Evolutionary conservation across 106 monocot genomes (phyloP).

Genomic region (Dioscorea alata): DNA sequence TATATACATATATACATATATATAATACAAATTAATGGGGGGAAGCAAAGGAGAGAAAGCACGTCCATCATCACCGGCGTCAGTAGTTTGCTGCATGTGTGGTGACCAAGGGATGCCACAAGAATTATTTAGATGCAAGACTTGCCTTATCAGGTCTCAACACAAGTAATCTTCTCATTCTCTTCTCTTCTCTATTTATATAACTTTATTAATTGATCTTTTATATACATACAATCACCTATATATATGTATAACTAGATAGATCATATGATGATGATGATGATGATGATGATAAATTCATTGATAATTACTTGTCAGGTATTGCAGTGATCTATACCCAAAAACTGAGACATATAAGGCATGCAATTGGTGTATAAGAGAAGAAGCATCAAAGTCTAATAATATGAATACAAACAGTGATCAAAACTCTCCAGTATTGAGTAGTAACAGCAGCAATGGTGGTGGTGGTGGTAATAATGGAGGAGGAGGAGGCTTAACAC

Average conservation of each 20-base stretch:
- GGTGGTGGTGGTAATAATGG: neutral
- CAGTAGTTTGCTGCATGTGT: conserved; percentile 62
- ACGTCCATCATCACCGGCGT: neutral
- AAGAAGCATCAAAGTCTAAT: conserved; percentile 18
- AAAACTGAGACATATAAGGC: conserved; percentile 25
- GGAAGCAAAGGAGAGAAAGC: conserved; percentile 19
- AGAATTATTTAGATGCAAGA: conserved; percentile 51
- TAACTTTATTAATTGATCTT: neutral
- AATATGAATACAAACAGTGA: neutral
- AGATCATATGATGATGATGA: too few relatives aligned
- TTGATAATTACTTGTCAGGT: conserved; percentile 21
- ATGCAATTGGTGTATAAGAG: conserved; percentile 69
- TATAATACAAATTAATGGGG: conserved; percentile 8
- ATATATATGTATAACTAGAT: too few relatives aligned
- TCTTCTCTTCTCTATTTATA: too few relatives aligned
- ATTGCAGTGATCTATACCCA: conserved; percentile 63
- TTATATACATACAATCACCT: neutral
- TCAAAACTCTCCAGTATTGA: conserved; percentile 5
- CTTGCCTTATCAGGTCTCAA: conserved; percentile 30
- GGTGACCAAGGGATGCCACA: conserved; percentile 47
- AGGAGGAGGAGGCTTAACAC: neutral
- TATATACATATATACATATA: too few relatives aligned
- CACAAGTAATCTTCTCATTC: conserved; percentile 31
- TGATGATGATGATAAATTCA: neutral
- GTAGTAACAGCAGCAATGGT: conserved; percentile 3